Percentiles rank a stretch among this genome's conserved stretches.
phyloP scores from a whole-genome alignment of 2,329 filamentous ascomycete species.

The Sporothrix globosa region DNA sequence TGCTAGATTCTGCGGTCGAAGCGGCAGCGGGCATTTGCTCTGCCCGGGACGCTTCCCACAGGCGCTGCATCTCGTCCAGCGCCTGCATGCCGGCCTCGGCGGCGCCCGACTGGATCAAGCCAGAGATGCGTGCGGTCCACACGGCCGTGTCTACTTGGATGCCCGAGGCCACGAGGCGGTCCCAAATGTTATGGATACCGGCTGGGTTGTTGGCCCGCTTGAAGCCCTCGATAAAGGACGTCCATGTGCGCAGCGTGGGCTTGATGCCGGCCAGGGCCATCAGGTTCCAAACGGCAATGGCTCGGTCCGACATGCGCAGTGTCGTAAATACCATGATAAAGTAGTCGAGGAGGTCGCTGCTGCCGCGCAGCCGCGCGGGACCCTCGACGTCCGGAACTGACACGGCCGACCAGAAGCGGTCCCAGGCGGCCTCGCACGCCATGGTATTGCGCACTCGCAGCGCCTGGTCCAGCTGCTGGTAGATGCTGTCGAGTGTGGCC shows the following conservation, averaged over 20 bases:
- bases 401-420: constrained; percentile 40
- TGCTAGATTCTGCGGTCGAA: neutral
- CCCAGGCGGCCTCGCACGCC: constrained; percentile 40
- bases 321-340: constrained; percentile 45
- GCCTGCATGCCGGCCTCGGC: constrained; percentile 62
- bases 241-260: constrained; percentile 70
- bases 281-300: constrained; percentile 46
- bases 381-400: constrained; percentile 35
- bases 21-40: neutral
- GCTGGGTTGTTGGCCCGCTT: constrained; percentile 59
- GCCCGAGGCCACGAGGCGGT: constrained; percentile 60
- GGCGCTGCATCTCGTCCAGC: constrained; percentile 65
- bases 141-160: constrained; percentile 64
- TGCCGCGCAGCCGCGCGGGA: constrained; percentile 33
- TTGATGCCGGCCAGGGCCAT: constrained; percentile 55
- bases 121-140: constrained; percentile 73
- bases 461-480: constrained; percentile 40
- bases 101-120: constrained; percentile 61
- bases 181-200: constrained; percentile 70
- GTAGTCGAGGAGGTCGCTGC: constrained; percentile 41
- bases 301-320: constrained; percentile 40
- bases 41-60: constrained; percentile 54
- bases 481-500: constrained; percentile 33
- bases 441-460: constrained; percentile 39
- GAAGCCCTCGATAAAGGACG: constrained; percentile 72